Evolutionary conservation across 441 rosid species (phyloP).

Genomic region (Populus hybrid): DNA sequence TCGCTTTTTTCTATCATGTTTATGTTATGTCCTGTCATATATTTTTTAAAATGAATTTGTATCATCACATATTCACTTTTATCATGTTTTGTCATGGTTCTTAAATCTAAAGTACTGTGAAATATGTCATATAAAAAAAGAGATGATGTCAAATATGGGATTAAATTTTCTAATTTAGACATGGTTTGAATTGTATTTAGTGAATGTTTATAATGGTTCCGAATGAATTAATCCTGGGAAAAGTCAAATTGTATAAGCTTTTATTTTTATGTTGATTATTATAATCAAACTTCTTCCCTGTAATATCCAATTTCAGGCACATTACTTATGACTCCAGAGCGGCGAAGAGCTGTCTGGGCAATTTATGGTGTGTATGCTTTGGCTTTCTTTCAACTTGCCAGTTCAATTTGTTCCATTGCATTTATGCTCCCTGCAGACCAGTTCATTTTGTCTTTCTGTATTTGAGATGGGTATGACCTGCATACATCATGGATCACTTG

Average conservation of each 20-base stretch:
- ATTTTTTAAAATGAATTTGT: too few species aligned
- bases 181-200: too few species aligned
- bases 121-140: too few species aligned
- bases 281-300: neutral
- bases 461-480: neutral
- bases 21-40: too few species aligned
- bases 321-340: slow-evolving; percentile 46
- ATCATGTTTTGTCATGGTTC: too few species aligned
- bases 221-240: neutral
- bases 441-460: neutral
- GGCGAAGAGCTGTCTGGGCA: slow-evolving; percentile 54
- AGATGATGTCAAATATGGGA: too few species aligned
- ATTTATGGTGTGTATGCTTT: slow-evolving; percentile 36
- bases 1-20: neutral
- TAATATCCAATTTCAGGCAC: slow-evolving; percentile 35
- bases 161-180: too few species aligned
- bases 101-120: too few species aligned
- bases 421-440: neutral
- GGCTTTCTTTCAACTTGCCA: neutral
- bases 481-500: neutral
- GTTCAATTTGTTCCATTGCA: neutral
- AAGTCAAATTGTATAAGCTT: neutral
- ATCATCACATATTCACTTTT: too few species aligned
- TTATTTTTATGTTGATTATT: too few species aligned
- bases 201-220: neutral